Percentiles rank a stretch among this genome's conserved stretches.
Conservation (phyloP, 2,329 filamentous ascomycete species). For the Dactylellina drechsleri region DNA sequence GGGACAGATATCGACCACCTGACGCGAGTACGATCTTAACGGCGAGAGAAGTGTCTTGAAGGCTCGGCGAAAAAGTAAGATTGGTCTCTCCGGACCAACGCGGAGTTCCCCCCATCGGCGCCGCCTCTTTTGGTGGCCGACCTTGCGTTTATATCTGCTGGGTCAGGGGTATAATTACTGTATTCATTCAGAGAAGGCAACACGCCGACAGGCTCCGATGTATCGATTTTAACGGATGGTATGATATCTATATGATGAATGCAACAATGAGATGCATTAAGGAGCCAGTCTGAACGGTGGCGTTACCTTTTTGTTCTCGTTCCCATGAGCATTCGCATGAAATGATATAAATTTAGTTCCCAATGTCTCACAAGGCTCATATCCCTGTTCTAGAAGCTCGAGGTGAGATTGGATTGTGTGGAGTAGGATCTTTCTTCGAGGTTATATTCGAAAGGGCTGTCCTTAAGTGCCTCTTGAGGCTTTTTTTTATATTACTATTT, state of each 20-base stretch:
- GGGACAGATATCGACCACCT: too few relatives aligned
- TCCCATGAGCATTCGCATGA: too few relatives aligned
- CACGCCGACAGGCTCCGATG: too few relatives aligned
- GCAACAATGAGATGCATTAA: slow-evolving; percentile 19
- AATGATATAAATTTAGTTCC: slow-evolving; percentile 5
- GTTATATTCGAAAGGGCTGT: too few relatives aligned
- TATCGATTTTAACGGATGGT: neutral
- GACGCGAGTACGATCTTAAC: too few relatives aligned
- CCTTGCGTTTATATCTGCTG: too few relatives aligned
- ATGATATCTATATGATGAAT: slow-evolving; percentile 7
- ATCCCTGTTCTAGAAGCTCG: slow-evolving; percentile 12
- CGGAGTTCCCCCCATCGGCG: slow-evolving; percentile 35
- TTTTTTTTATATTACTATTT: too few relatives aligned
- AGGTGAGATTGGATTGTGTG: neutral
- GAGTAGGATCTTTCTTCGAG: too few relatives aligned
- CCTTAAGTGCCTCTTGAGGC: too few relatives aligned
- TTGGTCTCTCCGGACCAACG: slow-evolving; percentile 32
- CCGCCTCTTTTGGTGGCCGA: slow-evolving; percentile 9
- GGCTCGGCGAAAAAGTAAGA: neutral
- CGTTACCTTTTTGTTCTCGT: neutral
- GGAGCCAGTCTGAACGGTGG: slow-evolving; percentile 20
- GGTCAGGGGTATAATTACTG: too few relatives aligned
- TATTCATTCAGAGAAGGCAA: too few relatives aligned
- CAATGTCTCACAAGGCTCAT: slow-evolving; percentile 14
- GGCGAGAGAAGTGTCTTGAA: too few relatives aligned